A percentile compares a stretch with the other conserved stretches of the same genome.
phyloP scores from a whole-genome alignment of 2,329 filamentous ascomycete genomes.

The Alternaria arbusti region DNA sequence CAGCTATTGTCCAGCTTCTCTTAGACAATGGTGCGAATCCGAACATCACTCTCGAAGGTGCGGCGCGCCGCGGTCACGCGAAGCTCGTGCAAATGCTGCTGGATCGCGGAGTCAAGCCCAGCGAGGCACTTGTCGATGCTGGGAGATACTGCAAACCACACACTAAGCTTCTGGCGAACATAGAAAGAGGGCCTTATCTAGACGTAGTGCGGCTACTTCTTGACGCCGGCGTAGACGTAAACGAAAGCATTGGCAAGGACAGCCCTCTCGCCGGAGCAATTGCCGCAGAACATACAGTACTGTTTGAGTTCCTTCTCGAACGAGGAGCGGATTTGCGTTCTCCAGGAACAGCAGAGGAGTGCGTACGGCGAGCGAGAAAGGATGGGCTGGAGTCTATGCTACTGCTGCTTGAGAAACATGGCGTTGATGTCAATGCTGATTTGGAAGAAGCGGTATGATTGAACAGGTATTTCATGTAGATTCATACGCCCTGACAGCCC shows the following conservation, averaged over 20 bases:
- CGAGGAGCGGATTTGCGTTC: neutral
- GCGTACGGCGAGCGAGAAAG: neutral
- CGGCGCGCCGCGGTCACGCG: too few species aligned
- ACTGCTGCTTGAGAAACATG: neutral
- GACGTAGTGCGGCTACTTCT: neutral
- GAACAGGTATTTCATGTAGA: too few species aligned
- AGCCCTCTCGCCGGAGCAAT: neutral
- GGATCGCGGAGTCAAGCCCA: too few species aligned
- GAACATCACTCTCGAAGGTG: too few species aligned
- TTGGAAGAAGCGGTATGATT: neutral
- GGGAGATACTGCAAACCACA: too few species aligned
- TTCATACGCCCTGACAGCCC: too few species aligned
- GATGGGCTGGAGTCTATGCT: neutral
- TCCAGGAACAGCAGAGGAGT: neutral
- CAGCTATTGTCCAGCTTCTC: too few species aligned
- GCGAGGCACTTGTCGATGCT: too few species aligned
- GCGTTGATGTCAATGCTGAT: neutral
- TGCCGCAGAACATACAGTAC: neutral
- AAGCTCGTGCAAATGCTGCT: too few species aligned
- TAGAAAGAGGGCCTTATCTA: neutral
- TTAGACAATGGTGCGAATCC: too few species aligned
- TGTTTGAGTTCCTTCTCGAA: neutral
- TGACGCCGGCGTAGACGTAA: neutral
- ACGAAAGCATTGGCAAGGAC: neutral
- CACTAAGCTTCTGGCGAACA: neutral